Percentiles rank a stretch among this genome's conserved stretches.
Conservation (phyloP, 2,329 filamentous ascomycete species). For the Cladosporium sp. region DNA sequence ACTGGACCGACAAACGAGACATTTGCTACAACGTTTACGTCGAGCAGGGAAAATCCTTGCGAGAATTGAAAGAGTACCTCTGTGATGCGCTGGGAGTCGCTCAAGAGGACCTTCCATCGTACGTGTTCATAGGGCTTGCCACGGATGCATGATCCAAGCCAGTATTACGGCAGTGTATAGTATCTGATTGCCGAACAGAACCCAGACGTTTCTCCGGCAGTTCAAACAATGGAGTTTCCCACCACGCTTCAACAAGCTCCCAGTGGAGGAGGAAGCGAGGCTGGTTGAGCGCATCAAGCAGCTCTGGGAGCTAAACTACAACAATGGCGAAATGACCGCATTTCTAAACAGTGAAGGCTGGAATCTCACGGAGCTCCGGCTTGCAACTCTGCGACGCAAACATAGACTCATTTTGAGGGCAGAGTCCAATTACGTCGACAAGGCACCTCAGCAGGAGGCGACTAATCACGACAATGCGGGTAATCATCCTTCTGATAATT, state of each 20-base stretch:
- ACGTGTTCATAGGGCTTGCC: conserved; percentile 19
- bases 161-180: background rate
- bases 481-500: background rate
- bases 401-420: conserved; percentile 6
- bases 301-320: conserved; percentile 69
- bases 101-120: conserved; percentile 62
- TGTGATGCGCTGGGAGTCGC: conserved; percentile 32
- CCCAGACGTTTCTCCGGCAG: conserved; percentile 21
- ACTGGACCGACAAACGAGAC: conserved; percentile 61
- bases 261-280: conserved; percentile 61
- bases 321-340: conserved; percentile 66
- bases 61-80: conserved; percentile 70
- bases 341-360: conserved; percentile 67
- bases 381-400: conserved; percentile 6
- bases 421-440: conserved; percentile 16
- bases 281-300: conserved; percentile 66
- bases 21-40: conserved; percentile 69
- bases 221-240: conserved; percentile 66
- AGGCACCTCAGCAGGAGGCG: background rate
- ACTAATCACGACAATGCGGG: background rate
- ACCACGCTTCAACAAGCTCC: conserved; percentile 56
- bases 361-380: conserved; percentile 54
- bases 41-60: conserved; percentile 63
- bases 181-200: background rate
- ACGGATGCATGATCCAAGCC: background rate